Percentiles rank a stretch among this genome's conserved stretches.
phyloP scores from a whole-genome alignment of 2,329 filamentous ascomycete species.

The Diaporthe citrichinensis region DNA sequence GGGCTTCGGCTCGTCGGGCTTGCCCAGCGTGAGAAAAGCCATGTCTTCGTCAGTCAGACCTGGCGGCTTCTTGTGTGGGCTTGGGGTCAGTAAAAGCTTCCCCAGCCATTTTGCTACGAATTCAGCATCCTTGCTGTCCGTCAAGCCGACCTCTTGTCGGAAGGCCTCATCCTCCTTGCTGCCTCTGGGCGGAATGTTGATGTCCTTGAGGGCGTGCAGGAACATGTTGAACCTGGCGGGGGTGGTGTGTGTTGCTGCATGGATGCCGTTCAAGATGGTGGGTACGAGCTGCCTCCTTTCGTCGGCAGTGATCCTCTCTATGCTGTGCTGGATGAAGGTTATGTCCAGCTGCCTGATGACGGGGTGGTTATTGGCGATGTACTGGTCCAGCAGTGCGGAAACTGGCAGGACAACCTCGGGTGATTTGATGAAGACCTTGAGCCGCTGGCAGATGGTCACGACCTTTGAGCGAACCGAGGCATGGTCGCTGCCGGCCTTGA shows the following conservation, averaged over 20 bases:
- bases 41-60: slow-evolving; percentile 77
- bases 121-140: slow-evolving; percentile 75
- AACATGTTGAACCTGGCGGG: slow-evolving; percentile 86
- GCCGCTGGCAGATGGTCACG: slow-evolving; percentile 64
- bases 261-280: slow-evolving; percentile 76
- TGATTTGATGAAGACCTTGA: slow-evolving; percentile 68
- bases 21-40: slow-evolving; percentile 77
- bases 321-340: slow-evolving; percentile 88
- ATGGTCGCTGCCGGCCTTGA: slow-evolving; percentile 89
- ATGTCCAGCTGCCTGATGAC: slow-evolving; percentile 91
- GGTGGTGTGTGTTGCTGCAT: slow-evolving; percentile 64
- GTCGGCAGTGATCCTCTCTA: slow-evolving; percentile 62
- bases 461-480: slow-evolving; percentile 83
- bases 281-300: slow-evolving; percentile 83
- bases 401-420: slow-evolving; percentile 83
- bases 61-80: slow-evolving; percentile 53
- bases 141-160: slow-evolving; percentile 75
- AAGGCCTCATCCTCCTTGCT: slow-evolving; percentile 83
- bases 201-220: slow-evolving; percentile 79
- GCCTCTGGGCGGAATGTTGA: slow-evolving; percentile 81
- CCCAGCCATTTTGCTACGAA: slow-evolving; percentile 84
- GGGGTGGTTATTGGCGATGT: slow-evolving; percentile 81
- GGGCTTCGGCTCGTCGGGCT: slow-evolving; percentile 70
- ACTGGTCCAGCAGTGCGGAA: slow-evolving; percentile 86
- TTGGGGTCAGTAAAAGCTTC: slow-evolving; percentile 71